Base-by-base conservation (phyloP, 192 early-diverging fungal genomes). In the Podila clonocystis region DNA sequence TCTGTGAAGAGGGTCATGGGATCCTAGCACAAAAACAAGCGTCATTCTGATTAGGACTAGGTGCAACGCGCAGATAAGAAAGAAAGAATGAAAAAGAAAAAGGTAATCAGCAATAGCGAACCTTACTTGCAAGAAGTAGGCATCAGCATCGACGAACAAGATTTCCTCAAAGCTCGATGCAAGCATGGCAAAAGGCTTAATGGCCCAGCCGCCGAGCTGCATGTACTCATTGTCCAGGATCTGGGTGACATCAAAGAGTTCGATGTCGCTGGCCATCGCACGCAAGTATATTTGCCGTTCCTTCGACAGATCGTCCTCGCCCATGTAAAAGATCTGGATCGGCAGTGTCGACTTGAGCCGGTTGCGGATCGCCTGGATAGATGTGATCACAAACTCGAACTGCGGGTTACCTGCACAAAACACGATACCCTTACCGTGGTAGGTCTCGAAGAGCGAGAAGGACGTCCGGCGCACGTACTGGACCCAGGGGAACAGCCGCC, bases 131-230 rank as follows among this genome's bases (percentile, higher is more conserved):
- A 94, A 65, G 58, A 92, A 91, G 30, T 90, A 74, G 3, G 89
- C 92, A 71, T 94, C 92, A 11, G 93, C 86, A 76, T 94, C 93
- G 61, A 93, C 82, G 64, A 94, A 75, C 58, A 94, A 90, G 15
- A 85, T 84, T 28, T 93, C 84, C 41, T 74, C 64, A 85, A 92
- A 94, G 28, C 66, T 82, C 5, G 87, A 85, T 0, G 90, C 89
- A 20, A 94, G 52, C 41, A 94, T 64, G 0, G 92, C 87, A 85
- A 85, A 93, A 0, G 93, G 89, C 67, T 94, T 94, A 58, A 92
- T 82, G 7, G 88, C 80, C 92, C 92, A 93, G n/a, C 90, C 90
- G 20, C 73, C 82, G 38, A 89, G 67, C 11, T 84, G 50, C 38
- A 87, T 83, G 34, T 58, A 74, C 3, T 73, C 70, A 36, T 89